Evolutionary conservation across 768 basidiomycete species (phyloP).

Genomic region (Lentinula sp.): DNA sequence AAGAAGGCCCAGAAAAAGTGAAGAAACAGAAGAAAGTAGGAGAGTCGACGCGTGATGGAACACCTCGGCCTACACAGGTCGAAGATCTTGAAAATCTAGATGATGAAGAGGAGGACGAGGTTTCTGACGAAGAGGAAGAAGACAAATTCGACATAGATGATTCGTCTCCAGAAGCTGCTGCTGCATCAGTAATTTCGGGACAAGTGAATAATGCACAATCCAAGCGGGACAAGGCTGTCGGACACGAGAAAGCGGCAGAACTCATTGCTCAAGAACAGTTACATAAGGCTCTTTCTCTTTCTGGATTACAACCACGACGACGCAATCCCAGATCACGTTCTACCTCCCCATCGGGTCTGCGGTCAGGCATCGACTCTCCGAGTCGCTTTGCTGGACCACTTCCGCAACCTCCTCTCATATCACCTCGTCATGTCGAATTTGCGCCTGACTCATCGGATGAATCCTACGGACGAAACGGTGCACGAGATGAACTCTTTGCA

Average conservation of each 20-base stretch:
- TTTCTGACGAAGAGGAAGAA: conserved; percentile 52
- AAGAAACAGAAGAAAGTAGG: conserved; percentile 22
- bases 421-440: conserved; percentile 50
- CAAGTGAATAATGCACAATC: conserved; percentile 7
- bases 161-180: conserved; percentile 53
- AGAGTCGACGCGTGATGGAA: conserved; percentile 11
- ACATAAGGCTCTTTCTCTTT: conserved; percentile 20
- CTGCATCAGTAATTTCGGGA: conserved; percentile 8
- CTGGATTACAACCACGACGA: conserved; percentile 24
- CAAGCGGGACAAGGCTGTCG: not conserved
- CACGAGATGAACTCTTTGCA: conserved; percentile 47
- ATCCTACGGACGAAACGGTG: conserved; percentile 36
- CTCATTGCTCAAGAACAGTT: conserved; percentile 7
- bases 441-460: conserved; percentile 20
- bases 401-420: conserved; percentile 40
- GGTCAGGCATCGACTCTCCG: conserved; percentile 60
- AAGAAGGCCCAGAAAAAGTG: conserved; percentile 63
- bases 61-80: conserved; percentile 15
- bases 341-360: conserved; percentile 33
- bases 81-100: conserved; percentile 45
- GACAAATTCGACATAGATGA: conserved; percentile 95
- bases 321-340: conserved; percentile 38
- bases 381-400: conserved; percentile 49
- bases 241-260: not conserved
- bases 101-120: conserved; percentile 47